Percentiles rank a stretch among this genome's conserved stretches.
Conservation (phyloP, 208 protist genomes). For the Trypanosoma platydactyli region DNA sequence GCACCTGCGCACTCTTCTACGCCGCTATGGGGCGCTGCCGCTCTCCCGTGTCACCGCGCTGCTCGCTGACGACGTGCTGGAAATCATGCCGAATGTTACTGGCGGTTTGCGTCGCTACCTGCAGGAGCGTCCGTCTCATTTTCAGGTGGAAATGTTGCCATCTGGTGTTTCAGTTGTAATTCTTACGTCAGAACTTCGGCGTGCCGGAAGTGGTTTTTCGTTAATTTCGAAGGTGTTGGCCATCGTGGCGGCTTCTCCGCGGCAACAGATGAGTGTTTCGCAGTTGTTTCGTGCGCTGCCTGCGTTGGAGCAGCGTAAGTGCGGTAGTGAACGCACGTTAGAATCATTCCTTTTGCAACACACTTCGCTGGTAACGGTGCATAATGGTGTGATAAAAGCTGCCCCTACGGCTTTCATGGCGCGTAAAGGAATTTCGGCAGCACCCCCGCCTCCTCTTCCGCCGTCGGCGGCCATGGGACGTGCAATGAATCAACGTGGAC, state of each 20-base stretch:
- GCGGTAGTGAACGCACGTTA: constrained; percentile 18
- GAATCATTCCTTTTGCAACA: constrained; percentile 28
- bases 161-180: constrained; percentile 44
- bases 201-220: neutral
- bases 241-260: constrained; percentile 34
- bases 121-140: constrained; percentile 21
- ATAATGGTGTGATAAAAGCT: constrained; percentile 18
- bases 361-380: constrained; percentile 16
- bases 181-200: constrained; percentile 15
- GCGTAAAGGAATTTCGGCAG: neutral
- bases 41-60: constrained; percentile 53
- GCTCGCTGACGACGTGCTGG: constrained; percentile 60
- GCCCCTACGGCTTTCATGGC: constrained; percentile 20
- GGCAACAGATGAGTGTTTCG: constrained; percentile 28
- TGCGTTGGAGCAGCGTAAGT: constrained; percentile 24
- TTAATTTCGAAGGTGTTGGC: constrained; percentile 37
- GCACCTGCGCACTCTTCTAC: constrained; percentile 21
- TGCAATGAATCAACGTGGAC: neutral
- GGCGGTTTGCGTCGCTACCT: constrained; percentile 44
- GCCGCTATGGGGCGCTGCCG: constrained; percentile 54
- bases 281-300: constrained; percentile 20
- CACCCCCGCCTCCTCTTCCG: neutral
- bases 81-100: constrained; percentile 29
- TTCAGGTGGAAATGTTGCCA: constrained; percentile 35
- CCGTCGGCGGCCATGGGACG: neutral